Evolutionary conservation across 2,329 filamentous ascomycete genomes (phyloP).

Genomic region (Ascochyta rabiei): DNA sequence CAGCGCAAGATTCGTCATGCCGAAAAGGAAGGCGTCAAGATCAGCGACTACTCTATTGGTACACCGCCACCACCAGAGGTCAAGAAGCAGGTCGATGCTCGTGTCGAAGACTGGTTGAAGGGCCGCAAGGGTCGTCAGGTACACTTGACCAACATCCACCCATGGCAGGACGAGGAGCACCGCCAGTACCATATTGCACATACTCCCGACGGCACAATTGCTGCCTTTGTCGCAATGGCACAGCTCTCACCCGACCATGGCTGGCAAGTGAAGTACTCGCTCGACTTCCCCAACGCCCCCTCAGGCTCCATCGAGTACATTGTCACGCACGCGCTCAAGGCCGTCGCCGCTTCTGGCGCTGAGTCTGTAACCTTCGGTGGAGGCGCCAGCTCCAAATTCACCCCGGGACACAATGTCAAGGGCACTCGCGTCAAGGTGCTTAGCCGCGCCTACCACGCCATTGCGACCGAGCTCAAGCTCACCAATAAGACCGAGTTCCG

Average conservation of each 20-base stretch:
- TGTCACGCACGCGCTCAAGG: slow-evolving; percentile 73
- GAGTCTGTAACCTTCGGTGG: slow-evolving; percentile 83
- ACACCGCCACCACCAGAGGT: slow-evolving; percentile 69
- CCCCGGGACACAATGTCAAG: slow-evolving; percentile 79
- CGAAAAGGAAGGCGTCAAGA: slow-evolving; percentile 82
- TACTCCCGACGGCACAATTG: slow-evolving; percentile 73
- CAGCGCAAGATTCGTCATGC: slow-evolving; percentile 79
- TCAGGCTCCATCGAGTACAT: slow-evolving; percentile 85
- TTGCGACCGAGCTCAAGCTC: slow-evolving; percentile 81
- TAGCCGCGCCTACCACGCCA: slow-evolving; percentile 78
- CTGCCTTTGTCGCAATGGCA: slow-evolving; percentile 80
- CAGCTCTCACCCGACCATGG: slow-evolving; percentile 81
- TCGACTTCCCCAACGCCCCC: slow-evolving; percentile 88
- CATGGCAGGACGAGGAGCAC: slow-evolving; percentile 84
- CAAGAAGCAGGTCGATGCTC: slow-evolving; percentile 70
- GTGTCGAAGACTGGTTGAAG: slow-evolving; percentile 79
- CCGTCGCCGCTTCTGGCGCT: slow-evolving; percentile 63
- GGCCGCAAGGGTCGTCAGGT: slow-evolving; percentile 85
- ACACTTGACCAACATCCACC: slow-evolving; percentile 86
- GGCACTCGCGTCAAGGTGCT: slow-evolving; percentile 82
- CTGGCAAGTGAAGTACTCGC: slow-evolving; percentile 95
- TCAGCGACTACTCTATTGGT: slow-evolving; percentile 73
- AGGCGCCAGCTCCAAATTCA: slow-evolving; percentile 75
- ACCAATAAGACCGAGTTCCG: slow-evolving; percentile 87
- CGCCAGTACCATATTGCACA: slow-evolving; percentile 84